A percentile compares a stretch with the other conserved stretches of the same genome.
Conservation (phyloP, 2,329 filamentous ascomycete genomes). For the Alternaria postmessia region DNA sequence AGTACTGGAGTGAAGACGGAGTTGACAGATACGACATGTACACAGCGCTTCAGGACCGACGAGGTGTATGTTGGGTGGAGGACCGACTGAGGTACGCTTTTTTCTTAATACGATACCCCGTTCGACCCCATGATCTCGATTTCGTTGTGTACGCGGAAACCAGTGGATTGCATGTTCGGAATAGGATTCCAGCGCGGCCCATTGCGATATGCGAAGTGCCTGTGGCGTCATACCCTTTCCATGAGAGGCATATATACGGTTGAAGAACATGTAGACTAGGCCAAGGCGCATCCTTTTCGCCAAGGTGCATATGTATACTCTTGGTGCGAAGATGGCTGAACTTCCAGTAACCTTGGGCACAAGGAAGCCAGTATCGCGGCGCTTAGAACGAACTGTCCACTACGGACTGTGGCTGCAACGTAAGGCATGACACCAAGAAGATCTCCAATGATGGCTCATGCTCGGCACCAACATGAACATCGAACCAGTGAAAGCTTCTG, state of each 20-base stretch:
- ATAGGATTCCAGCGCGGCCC: neutral
- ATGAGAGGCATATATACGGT: neutral
- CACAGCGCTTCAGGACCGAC: constrained; percentile 61
- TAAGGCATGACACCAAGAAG: too few species aligned
- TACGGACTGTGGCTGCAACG: too few species aligned
- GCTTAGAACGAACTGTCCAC: too few species aligned
- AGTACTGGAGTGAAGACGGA: constrained; percentile 79
- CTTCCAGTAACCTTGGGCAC: too few species aligned
- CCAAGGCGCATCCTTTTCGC: too few species aligned
- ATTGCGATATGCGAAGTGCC: neutral
- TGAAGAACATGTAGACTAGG: too few species aligned
- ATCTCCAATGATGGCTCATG: too few species aligned
- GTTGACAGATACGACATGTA: constrained; percentile 79
- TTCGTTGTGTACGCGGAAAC: neutral
- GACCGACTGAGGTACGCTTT: constrained; percentile 43
- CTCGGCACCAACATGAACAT: too few species aligned
- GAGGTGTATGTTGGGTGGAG: constrained; percentile 60
- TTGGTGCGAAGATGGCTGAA: too few species aligned
- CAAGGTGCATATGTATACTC: too few species aligned
- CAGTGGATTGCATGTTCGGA: neutral
- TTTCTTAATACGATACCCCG: constrained; percentile 21
- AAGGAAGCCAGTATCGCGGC: too few species aligned
- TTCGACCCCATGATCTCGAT: neutral
- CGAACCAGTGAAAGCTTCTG: too few species aligned
- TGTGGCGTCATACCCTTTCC: neutral